Percentiles rank a stretch among this genome's conserved stretches.
Evolutionary conservation across 805 yeast species (phyloP).

Genomic region (Candida insectorum): DNA sequence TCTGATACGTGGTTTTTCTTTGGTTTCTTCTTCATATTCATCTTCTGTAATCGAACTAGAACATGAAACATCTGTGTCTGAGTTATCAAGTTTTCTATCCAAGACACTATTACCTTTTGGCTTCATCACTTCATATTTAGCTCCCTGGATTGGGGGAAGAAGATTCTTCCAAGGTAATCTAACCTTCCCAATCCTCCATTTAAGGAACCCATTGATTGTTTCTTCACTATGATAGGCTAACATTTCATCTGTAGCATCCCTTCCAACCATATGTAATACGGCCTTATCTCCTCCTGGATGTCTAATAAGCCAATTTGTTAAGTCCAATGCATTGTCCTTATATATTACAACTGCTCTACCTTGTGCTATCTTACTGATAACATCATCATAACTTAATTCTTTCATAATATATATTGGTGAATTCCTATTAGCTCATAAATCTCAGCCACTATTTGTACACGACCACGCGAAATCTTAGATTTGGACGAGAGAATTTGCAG

Average conservation of each 20-base stretch:
- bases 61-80: constrained; percentile 10
- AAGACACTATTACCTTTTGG: constrained; percentile 5
- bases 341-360: constrained; percentile 74
- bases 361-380: constrained; percentile 41
- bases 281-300: constrained; percentile 94
- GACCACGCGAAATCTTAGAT: background rate
- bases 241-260: constrained; percentile 92
- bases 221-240: constrained; percentile 72
- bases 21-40: too few species aligned
- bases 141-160: constrained; percentile 89
- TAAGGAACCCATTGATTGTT: constrained; percentile 48
- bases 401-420: background rate
- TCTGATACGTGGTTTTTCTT: too few species aligned
- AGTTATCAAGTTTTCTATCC: constrained; percentile 14
- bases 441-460: background rate
- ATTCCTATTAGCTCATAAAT: too few species aligned
- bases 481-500: background rate
- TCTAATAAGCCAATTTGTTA: constrained; percentile 64
- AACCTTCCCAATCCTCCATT: constrained; percentile 64
- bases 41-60: background rate
- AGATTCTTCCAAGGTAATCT: constrained; percentile 68
- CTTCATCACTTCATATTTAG: constrained; percentile 19
- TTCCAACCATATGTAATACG: constrained; percentile 77
- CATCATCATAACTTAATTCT: constrained; percentile 2
- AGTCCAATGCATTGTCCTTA: constrained; percentile 54